Conservation (phyloP, 2,329 filamentous ascomycete genomes). For the Penicillium vulpinum region DNA sequence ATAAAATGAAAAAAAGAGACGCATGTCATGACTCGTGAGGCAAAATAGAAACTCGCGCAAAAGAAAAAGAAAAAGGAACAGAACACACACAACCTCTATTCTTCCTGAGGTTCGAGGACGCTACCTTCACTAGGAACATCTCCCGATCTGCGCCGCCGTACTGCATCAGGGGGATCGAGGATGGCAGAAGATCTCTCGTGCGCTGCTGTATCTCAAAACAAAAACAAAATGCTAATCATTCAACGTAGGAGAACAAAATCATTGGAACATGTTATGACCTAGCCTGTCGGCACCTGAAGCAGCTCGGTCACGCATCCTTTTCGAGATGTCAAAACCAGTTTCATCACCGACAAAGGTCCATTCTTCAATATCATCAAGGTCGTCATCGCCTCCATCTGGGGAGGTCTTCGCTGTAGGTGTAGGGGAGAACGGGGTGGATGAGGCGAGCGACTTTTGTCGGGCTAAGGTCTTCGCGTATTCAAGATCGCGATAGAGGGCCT, state of each 20-base stretch:
- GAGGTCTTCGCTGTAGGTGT: conserved; percentile 37
- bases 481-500: conserved; percentile 89
- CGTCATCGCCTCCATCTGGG: conserved; percentile 46
- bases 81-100: background rate
- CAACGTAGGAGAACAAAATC: background rate
- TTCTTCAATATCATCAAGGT: conserved; percentile 70
- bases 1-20: conserved; percentile 1
- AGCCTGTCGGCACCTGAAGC: conserved; percentile 27
- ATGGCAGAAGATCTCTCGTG: background rate
- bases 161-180: background rate
- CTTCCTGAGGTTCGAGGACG: background rate
- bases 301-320: conserved; percentile 35
- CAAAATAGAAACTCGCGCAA: background rate
- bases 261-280: conserved; percentile 17
- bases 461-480: conserved; percentile 88
- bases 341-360: conserved; percentile 85
- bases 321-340: conserved; percentile 47
- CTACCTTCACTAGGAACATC: background rate
- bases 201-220: background rate
- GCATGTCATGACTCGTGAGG: conserved; percentile 11
- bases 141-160: background rate
- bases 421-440: conserved; percentile 37
- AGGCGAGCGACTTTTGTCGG: conserved; percentile 55
- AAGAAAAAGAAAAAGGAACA: background rate
- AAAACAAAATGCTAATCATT: background rate